Evolutionary conservation across 2,329 filamentous ascomycete species (phyloP), one percentile per base, ranked within the genome.

Genomic region (Epichloe coenophiala): DNA sequence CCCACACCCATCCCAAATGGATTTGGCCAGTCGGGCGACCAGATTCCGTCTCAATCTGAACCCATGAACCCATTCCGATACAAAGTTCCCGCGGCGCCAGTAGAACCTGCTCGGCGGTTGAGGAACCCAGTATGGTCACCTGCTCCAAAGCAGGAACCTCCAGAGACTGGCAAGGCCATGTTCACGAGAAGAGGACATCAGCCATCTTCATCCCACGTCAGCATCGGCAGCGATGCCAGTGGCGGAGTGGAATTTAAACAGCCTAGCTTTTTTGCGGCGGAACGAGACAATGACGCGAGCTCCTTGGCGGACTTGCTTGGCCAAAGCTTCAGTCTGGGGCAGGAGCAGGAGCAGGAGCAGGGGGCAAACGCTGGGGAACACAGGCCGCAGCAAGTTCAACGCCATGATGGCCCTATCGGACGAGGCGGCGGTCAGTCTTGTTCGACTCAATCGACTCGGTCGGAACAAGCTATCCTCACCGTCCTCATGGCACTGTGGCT

Each of bases 81-180:
- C 65, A 80, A 76, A 52, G 74, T 88, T 3, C 86, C 86, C 4
- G 73, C 81, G 0, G 82, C 83, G 1, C 85, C 86, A 13, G 77
- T 74, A 13, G 77, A 75, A n/a, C 81, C 83, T 21, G 81, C 82
- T 2, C 77, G 81, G 40, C 72, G 74, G 42, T 64, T 80, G 6
- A 73, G 78, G 35, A 86, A 84, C 53, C 81, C 82, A 1, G 75
- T 76, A 4, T 78, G 76, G 53, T 69, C 73, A 37, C 74, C 79
- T 0, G 65, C 75, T 1, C 67, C 83, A 27, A 68, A 70, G 48
- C 71, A 60, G 58, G 76, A 63, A 57, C 72, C 60, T 40, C 71
- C 54, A 35, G 69, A 65, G 61, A 71, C 41, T 4, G 63, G 49
- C 70, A 73, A 54, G 67, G 73, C 74, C 50, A 77, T 79, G 60